Percentiles rank a stretch among this genome's conserved stretches.
These are phyloP conservation scores for Nicotiana undulata DNA, from an alignment of 257 asterid genomes.

Conservation along the genomic window DNA sequence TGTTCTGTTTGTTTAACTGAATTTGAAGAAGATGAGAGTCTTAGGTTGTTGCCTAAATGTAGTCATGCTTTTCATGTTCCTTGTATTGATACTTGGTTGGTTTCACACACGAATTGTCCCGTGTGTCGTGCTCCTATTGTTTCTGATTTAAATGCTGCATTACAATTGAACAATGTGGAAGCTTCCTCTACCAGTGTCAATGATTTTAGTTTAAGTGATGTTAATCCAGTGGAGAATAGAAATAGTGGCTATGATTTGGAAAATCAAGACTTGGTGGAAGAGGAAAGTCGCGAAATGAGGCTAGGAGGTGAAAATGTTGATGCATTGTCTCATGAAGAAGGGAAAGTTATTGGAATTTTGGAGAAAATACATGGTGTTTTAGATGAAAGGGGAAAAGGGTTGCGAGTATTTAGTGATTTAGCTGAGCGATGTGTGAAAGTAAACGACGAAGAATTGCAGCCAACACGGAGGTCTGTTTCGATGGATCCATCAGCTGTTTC, in stretches of 20 bases:
- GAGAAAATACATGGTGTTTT: not conserved
- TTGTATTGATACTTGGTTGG: conserved; percentile 77
- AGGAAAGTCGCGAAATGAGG: not conserved
- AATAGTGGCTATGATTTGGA: not conserved
- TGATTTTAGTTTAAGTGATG: not conserved
- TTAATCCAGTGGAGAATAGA: not conserved
- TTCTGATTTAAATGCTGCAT: not conserved
- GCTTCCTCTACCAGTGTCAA: not conserved
- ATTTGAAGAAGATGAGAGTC: conserved; percentile 51
- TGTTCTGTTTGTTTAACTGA: conserved; percentile 71
- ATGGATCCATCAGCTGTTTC: conserved; percentile 41
- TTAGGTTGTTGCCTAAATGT: conserved; percentile 73
- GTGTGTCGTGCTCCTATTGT: conserved; percentile 70
- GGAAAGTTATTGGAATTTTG: not conserved
- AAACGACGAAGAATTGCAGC: conserved; percentile 26
- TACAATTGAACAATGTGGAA: not conserved
- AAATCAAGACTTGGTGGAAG: conserved; percentile 7
- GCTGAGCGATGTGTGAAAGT: conserved; percentile 19
- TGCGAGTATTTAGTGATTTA: conserved; percentile 42
- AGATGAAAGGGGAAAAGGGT: not conserved
- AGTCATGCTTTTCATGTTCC: conserved; percentile 66
- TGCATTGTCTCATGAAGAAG: conserved; percentile 5
- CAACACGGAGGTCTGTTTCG: conserved; percentile 49
- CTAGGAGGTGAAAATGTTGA: conserved; percentile 7
- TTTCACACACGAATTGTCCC: conserved; percentile 69